Conservation (phyloP, 1,284 basidiomycete genomes). For the Porogramme epimiltina region DNA sequence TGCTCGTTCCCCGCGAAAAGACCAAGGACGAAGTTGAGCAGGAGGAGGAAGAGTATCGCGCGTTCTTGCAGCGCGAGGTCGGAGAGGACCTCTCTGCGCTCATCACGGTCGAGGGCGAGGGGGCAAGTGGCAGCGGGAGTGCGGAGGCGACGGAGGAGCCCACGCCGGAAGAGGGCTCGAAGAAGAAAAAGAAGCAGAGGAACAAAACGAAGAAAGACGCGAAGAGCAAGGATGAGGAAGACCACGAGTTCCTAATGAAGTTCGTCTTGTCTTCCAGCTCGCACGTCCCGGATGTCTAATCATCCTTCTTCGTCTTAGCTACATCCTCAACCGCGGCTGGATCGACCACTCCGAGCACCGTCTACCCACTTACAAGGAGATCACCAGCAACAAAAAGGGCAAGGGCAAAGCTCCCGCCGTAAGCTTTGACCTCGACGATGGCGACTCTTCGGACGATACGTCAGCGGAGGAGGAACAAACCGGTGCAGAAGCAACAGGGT, state of each 20-base stretch:
- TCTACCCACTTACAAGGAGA: slow-evolving; percentile 83
- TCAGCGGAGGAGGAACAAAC: slow-evolving; percentile 16
- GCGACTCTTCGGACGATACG: slow-evolving; percentile 18
- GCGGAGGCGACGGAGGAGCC: slow-evolving; percentile 27
- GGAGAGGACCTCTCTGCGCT: slow-evolving; percentile 71
- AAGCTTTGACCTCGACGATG: slow-evolving; percentile 24
- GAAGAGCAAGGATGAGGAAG: slow-evolving; percentile 56
- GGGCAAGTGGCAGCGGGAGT: background rate
- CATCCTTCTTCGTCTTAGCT: slow-evolving; percentile 52
- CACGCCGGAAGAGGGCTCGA: slow-evolving; percentile 34
- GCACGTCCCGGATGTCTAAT: background rate
- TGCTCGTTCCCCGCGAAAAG: slow-evolving; percentile 76
- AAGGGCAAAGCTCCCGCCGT: slow-evolving; percentile 41
- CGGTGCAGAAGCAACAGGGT: slow-evolving; percentile 38
- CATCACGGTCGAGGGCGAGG: slow-evolving; percentile 45
- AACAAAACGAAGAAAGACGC: slow-evolving; percentile 34
- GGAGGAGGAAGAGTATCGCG: slow-evolving; percentile 81
- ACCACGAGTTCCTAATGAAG: slow-evolving; percentile 92
- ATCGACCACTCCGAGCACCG: slow-evolving; percentile 75
- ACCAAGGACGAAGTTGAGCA: slow-evolving; percentile 74
- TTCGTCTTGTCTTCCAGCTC: slow-evolving; percentile 41
- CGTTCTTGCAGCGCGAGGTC: slow-evolving; percentile 82
- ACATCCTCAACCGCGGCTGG: slow-evolving; percentile 95
- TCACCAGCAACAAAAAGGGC: slow-evolving; percentile 49
- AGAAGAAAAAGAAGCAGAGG: slow-evolving; percentile 32